Conservation (phyloP, 2,329 filamentous ascomycete genomes). For the Grosmannia clavigera region DNA sequence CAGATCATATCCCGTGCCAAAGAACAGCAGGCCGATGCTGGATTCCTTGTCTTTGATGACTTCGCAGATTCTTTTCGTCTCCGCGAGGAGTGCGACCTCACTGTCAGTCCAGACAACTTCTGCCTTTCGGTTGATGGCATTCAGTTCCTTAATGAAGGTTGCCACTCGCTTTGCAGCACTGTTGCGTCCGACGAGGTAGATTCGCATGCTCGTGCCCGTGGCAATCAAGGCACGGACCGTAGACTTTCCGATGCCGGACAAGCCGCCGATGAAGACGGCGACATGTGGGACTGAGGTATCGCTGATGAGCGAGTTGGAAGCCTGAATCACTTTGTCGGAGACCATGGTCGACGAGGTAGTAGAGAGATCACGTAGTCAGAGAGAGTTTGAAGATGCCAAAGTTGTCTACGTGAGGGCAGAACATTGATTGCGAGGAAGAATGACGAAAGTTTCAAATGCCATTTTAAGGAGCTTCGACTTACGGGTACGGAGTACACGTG, state of each 20-base stretch:
- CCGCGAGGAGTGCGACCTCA: slow-evolving; percentile 31
- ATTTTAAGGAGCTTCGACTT: too few relatives aligned
- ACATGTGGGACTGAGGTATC: slow-evolving; percentile 23
- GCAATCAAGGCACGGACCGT: slow-evolving; percentile 25
- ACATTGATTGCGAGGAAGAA: too few relatives aligned
- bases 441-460: too few relatives aligned
- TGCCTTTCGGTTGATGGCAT: slow-evolving; percentile 23
- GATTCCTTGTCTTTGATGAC: slow-evolving; percentile 25
- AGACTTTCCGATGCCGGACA: slow-evolving; percentile 31
- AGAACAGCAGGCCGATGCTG: slow-evolving; percentile 29
- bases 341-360: slow-evolving; percentile 19
- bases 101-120: slow-evolving; percentile 29
- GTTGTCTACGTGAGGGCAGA: too few relatives aligned
- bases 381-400: too few relatives aligned
- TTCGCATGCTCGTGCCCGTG: slow-evolving; percentile 21
- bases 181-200: slow-evolving; percentile 31
- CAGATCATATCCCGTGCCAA: slow-evolving; percentile 30
- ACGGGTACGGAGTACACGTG: too few relatives aligned
- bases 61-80: slow-evolving; percentile 25
- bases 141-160: slow-evolving; percentile 24
- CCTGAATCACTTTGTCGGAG: slow-evolving; percentile 20
- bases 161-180: slow-evolving; percentile 18
- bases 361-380: too few relatives aligned
- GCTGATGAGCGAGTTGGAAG: slow-evolving; percentile 27
- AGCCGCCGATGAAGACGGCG: slow-evolving; percentile 32